Evolutionary conservation across 2,329 filamentous ascomycete species (phyloP), one percentile per base, ranked within the genome.

Genomic region (Epichloe hybrida): DNA sequence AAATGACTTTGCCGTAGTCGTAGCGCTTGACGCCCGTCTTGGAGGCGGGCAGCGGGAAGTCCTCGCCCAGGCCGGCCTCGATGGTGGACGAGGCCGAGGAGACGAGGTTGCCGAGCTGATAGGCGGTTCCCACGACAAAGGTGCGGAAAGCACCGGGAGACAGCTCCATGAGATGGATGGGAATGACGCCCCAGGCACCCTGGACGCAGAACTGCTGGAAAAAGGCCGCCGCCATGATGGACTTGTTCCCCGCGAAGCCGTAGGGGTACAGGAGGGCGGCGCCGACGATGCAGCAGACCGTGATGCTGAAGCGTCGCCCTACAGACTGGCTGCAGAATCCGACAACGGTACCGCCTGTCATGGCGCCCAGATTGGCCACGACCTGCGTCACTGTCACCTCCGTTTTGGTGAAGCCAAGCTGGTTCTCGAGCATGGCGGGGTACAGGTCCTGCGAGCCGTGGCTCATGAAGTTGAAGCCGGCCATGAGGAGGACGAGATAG

Each of bases 381-480:
- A 88, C 81, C 59, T 86, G 82, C 0, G 81, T 86, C 3, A 87
- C 73, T 0, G 84, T 88, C 17, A 86, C 74, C 51, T 74, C 68
- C 62, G 80, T 70, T 44, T 72, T 58, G 43, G 62, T 64, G 59
- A 79, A 79, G 15, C 61, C 64, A 55, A 75, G 77, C 62, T 81
- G 75, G 57, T 76, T 78, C 55, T 69, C 64, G 23, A 82, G 62
- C 74, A 82, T 74, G 20, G 77, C 80, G 2, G 78, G 78, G 57
- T 81, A 81, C 31, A 82, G 62, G 57, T 80, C 77, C 64, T 86
- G 66, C 21, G 80, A 84, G 50, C 86, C 86, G 62, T 90, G 86
- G 17, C 82, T 86, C 85, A 93, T 89, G 63, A 93, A 94, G 69
- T 94, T 95, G 72, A 95, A 93, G 4, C 88, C 88, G 2, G 87